A percentile compares a stretch with the other conserved stretches of the same genome.
phyloP scores from a whole-genome alignment of 352 stramenopile genomes.

The Pythium volutum region DNA sequence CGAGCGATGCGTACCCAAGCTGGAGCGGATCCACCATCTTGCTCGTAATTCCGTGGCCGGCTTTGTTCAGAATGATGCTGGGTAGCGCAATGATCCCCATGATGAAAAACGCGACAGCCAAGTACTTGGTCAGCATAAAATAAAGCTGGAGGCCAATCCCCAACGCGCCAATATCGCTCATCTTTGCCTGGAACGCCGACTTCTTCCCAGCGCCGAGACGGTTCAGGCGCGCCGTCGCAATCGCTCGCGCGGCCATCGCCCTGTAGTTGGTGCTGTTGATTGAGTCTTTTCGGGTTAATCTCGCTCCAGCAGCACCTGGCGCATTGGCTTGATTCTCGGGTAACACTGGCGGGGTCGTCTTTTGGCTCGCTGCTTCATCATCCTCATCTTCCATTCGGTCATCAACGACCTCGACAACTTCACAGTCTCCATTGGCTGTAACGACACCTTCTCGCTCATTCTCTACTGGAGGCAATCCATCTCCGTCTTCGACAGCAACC shows the following conservation, averaged over 20 bases:
- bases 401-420: background rate
- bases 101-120: constrained; percentile 51
- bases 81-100: constrained; percentile 71
- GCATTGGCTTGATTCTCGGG: background rate
- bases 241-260: constrained; percentile 53
- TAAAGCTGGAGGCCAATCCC: constrained; percentile 85
- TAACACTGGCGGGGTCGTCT: constrained; percentile 1
- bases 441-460: background rate
- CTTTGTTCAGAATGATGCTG: constrained; percentile 61
- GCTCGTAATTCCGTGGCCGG: constrained; percentile 57
- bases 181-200: constrained; percentile 51
- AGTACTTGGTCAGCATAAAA: constrained; percentile 82
- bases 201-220: constrained; percentile 66
- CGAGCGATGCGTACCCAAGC: constrained; percentile 68
- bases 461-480: background rate
- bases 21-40: constrained; percentile 73
- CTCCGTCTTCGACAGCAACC: background rate
- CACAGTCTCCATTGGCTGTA: background rate
- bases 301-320: background rate
- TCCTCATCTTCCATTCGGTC: background rate
- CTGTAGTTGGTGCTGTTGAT: constrained; percentile 49
- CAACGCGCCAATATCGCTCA: constrained; percentile 71
- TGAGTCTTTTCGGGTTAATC: background rate
- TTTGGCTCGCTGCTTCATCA: background rate
- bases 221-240: constrained; percentile 38